These are phyloP conservation scores for Prunus kanzakura DNA, from an alignment of 306 rosid genomes.

Conservation along the genomic window DNA sequence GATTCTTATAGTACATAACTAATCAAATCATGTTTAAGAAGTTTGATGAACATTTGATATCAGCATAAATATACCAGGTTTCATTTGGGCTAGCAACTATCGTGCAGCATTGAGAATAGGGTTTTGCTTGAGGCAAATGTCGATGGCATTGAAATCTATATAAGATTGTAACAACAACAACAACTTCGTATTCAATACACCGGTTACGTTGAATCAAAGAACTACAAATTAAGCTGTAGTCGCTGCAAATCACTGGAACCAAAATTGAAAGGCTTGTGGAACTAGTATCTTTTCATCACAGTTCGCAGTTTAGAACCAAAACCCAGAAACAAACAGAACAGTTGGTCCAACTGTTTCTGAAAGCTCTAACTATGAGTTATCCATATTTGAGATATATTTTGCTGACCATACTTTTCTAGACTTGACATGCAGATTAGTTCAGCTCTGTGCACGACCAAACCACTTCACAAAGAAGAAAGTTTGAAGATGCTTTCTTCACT, in stretches of 20 bases:
- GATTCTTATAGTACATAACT: slow-evolving; percentile 17
- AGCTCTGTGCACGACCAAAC: background rate
- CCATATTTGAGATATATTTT: background rate
- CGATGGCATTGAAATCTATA: background rate
- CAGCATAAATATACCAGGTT: background rate
- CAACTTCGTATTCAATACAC: background rate
- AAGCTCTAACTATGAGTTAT: background rate
- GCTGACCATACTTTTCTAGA: background rate
- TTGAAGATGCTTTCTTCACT: background rate
- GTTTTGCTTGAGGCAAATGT: background rate
- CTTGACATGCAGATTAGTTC: background rate
- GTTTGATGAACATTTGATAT: slow-evolving; percentile 4
- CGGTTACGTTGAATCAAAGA: background rate
- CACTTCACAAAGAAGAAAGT: background rate
- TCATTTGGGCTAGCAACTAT: background rate
- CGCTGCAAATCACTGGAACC: background rate
- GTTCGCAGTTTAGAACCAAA: background rate
- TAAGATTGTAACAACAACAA: background rate
- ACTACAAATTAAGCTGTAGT: background rate
- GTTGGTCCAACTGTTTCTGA: slow-evolving; percentile 7
- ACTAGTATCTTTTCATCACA: background rate
- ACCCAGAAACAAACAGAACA: background rate
- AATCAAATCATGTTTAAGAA: slow-evolving; percentile 7
- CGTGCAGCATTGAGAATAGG: background rate
- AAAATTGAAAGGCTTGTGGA: background rate